phyloP scores from a whole-genome alignment of 371 early-diverging fungal species.

The Mucor indicus region DNA sequence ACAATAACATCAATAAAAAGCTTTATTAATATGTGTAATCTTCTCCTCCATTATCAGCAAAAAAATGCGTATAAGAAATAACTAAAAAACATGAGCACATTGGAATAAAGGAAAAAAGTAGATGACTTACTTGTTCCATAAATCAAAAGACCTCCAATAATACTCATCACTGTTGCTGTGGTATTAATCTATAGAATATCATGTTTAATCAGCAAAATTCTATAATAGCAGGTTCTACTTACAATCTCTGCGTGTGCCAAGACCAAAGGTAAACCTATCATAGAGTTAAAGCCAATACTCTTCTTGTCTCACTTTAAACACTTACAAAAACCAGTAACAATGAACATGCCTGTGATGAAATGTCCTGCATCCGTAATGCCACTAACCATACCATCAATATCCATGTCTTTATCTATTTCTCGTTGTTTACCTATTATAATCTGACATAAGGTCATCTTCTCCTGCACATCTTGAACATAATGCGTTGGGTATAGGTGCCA shows the following conservation, averaged over 20 bases:
- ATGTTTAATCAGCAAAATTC: not conserved
- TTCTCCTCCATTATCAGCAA: constrained; percentile 43
- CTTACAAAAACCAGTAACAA: constrained; percentile 89
- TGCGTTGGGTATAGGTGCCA: constrained; percentile 91
- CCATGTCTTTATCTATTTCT: too few species aligned
- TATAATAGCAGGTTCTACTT: constrained; percentile 9
- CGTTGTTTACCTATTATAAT: constrained; percentile 58
- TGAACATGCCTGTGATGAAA: constrained; percentile 88
- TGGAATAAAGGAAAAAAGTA: not conserved
- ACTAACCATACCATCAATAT: constrained; percentile 17
- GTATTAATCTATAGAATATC: constrained; percentile 50
- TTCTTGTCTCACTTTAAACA: not conserved
- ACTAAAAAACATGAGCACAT: constrained; percentile 20
- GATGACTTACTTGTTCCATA: constrained; percentile 76
- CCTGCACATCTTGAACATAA: constrained; percentile 75
- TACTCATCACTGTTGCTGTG: constrained; percentile 86
- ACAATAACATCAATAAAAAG: constrained; percentile 1
- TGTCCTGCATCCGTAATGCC: constrained; percentile 86
- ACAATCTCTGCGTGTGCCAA: constrained; percentile 73
- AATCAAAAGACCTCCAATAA: constrained; percentile 82
- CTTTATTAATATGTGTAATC: too few species aligned
- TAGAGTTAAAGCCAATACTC: not conserved
- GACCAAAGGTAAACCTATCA: constrained; percentile 63
- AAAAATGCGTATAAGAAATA: constrained; percentile 51
- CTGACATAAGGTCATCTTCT: constrained; percentile 73